Evolutionary conservation across 2,329 filamentous ascomycete genomes (phyloP).

Genomic region (Gremmenia infestans): DNA sequence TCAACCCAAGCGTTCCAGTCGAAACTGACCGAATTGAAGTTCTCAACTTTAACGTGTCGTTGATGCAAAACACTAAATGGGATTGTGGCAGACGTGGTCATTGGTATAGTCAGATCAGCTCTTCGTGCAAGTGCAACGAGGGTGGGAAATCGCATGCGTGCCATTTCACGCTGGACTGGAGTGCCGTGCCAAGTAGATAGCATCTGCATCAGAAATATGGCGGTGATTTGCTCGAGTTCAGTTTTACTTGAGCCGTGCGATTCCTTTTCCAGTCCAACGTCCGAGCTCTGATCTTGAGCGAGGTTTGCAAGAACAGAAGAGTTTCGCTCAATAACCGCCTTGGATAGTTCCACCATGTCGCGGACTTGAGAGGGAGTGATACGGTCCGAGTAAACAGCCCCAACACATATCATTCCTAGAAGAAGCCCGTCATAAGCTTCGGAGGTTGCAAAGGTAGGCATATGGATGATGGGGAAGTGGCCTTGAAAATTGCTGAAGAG

Average conservation of each 20-base stretch:
- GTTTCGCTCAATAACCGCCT: slow-evolving; percentile 53
- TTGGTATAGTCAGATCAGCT: slow-evolving; percentile 51
- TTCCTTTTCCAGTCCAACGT: slow-evolving; percentile 37
- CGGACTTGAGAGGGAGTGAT: slow-evolving; percentile 57
- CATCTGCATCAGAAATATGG: slow-evolving; percentile 56
- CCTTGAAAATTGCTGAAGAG: slow-evolving; percentile 68
- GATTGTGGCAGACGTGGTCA: slow-evolving; percentile 42
- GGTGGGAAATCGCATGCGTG: slow-evolving; percentile 52
- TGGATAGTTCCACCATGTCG: slow-evolving; percentile 61
- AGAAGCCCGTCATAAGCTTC: slow-evolving; percentile 63
- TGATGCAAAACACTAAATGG: slow-evolving; percentile 59
- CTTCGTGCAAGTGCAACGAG: slow-evolving; percentile 54
- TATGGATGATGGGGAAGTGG: slow-evolving; percentile 69
- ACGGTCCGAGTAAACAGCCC: slow-evolving; percentile 67
- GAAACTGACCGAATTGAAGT: slow-evolving; percentile 48
- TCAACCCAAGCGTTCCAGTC: slow-evolving; percentile 65
- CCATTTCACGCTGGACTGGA: slow-evolving; percentile 57
- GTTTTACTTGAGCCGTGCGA: slow-evolving; percentile 33
- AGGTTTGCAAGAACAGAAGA: slow-evolving; percentile 45
- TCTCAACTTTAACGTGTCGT: slow-evolving; percentile 42
- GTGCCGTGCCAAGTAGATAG: slow-evolving; percentile 68
- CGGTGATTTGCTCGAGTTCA: slow-evolving; percentile 63
- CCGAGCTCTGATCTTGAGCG: slow-evolving; percentile 34
- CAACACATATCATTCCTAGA: slow-evolving; percentile 66
- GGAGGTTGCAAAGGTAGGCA: slow-evolving; percentile 64